Percentiles rank a stretch among this genome's conserved stretches.
Evolutionary conservation across 306 rosid species (phyloP).

Genomic region (Cajanus cajan): DNA sequence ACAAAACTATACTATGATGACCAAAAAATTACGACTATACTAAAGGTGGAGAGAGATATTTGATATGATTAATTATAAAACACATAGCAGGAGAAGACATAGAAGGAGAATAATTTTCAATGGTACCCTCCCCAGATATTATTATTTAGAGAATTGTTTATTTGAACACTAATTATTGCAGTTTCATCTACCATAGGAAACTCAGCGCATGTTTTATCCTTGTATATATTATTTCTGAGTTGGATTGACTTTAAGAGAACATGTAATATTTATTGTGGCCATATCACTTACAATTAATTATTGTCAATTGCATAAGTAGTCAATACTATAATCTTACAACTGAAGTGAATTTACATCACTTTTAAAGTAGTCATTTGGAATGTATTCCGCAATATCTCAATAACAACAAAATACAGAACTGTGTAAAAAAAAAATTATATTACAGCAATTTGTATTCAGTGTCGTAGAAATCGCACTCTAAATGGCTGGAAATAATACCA

Average conservation of each 20-base stretch:
- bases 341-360: background rate
- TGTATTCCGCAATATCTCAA: too few species aligned
- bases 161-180: background rate
- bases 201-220: background rate
- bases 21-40: background rate
- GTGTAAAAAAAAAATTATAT: too few species aligned
- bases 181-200: background rate
- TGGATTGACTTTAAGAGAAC: background rate
- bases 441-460: too few species aligned
- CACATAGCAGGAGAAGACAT: background rate
- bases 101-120: constrained; percentile 1
- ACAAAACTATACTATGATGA: background rate
- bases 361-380: background rate
- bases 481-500: too few species aligned
- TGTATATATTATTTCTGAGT: background rate
- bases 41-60: background rate
- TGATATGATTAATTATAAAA: background rate
- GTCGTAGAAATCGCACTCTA: too few species aligned
- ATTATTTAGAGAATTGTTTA: constrained; percentile 5
- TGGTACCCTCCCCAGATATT: background rate
- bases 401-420: too few species aligned
- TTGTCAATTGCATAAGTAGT: background rate
- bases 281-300: background rate
- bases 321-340: background rate
- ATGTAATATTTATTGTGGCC: background rate